Conservation (phyloP, 352 stramenopile species). For the Pythium sp. region DNA sequence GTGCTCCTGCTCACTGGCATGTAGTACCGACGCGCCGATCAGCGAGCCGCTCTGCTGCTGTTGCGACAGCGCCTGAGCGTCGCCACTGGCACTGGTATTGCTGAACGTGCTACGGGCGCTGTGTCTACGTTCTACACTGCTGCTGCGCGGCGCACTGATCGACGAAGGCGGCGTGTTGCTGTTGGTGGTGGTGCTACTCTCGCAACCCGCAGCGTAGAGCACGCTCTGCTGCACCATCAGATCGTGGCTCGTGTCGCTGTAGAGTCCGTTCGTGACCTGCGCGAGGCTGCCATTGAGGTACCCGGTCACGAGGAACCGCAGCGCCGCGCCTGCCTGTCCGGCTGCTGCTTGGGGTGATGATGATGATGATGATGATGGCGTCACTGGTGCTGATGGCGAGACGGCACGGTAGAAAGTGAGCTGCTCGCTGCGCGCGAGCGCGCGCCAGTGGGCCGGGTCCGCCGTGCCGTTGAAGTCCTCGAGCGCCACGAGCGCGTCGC, state of each 20-base stretch:
- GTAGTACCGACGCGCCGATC: constrained; percentile 37
- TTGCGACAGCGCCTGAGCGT: neutral
- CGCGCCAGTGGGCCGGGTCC: constrained; percentile 30
- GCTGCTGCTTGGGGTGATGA: constrained; percentile 2
- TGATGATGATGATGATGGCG: neutral
- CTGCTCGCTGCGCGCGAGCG: constrained; percentile 35
- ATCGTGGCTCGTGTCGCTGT: constrained; percentile 38
- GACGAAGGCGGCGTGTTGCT: neutral
- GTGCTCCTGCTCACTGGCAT: constrained; percentile 30
- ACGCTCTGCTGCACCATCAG: constrained; percentile 38
- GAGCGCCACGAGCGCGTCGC: constrained; percentile 45
- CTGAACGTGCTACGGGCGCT: neutral
- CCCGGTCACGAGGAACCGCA: constrained; percentile 35
- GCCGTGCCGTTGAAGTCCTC: constrained; percentile 36
- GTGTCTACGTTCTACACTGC: neutral
- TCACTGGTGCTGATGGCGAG: constrained; percentile 3
- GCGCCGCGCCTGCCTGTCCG: constrained; percentile 8
- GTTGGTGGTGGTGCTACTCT: neutral
- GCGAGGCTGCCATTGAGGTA: constrained; percentile 38
- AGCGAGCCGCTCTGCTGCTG: constrained; percentile 14
- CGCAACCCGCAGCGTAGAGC: constrained; percentile 19
- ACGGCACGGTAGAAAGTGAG: constrained; percentile 32
- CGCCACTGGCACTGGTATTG: neutral
- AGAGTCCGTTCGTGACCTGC: constrained; percentile 37
- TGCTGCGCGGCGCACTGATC: neutral